These are phyloP conservation scores for Lecanicillium sp. DNA, from an alignment of 2,329 filamentous ascomycete genomes.

Conservation along the genomic window DNA sequence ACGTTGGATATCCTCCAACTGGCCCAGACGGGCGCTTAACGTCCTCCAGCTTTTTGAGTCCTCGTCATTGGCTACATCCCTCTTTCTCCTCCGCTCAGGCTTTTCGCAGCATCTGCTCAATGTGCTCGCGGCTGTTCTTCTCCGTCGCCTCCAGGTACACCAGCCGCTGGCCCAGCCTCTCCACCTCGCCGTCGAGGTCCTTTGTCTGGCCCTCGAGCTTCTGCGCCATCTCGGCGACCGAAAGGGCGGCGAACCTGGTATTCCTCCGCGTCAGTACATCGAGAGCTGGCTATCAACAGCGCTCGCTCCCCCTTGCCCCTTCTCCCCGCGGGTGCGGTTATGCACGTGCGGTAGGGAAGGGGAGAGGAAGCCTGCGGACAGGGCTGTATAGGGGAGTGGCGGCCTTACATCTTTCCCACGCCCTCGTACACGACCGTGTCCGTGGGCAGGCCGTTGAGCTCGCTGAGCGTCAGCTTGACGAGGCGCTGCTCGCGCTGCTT, in stretches of 20 bases:
- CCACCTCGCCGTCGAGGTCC: conserved; percentile 70
- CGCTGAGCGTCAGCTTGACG: conserved; percentile 77
- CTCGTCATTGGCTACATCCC: neutral
- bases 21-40: neutral
- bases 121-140: conserved; percentile 87
- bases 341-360: neutral
- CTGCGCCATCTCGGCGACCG: conserved; percentile 64
- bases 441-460: conserved; percentile 69
- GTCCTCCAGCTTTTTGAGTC: neutral
- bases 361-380: neutral
- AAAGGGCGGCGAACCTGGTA: conserved; percentile 77
- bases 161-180: conserved; percentile 78
- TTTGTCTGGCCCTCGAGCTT: conserved; percentile 71
- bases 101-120: conserved; percentile 75
- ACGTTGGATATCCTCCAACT: no score
- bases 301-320: neutral
- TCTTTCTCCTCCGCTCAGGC: conserved; percentile 23
- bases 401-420: conserved; percentile 94
- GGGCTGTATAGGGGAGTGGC: conserved; percentile 18
- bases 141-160: conserved; percentile 92
- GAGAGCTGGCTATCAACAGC: neutral
- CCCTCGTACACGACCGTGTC: conserved; percentile 86
- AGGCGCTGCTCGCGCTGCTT: conserved; percentile 88
- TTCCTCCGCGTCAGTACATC: neutral
- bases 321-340: no score